Base-by-base conservation (phyloP, 2,329 filamentous ascomycete genomes). In the Aspergillus versicolor region DNA sequence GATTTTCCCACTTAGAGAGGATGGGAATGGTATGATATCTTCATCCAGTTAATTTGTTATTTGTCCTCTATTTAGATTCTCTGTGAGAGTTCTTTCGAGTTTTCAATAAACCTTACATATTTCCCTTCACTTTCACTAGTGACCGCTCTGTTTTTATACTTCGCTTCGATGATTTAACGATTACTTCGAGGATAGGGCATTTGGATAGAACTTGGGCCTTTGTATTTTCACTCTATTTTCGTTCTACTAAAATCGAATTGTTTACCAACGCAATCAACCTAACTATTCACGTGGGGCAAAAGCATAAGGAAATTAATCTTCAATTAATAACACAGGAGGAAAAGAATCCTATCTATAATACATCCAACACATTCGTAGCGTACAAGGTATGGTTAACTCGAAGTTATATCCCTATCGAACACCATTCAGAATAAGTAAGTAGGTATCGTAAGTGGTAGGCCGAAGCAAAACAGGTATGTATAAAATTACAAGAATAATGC, bases 41-140 rank as follows among this genome's bases (percentile, higher is more conserved):
- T 22, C 38, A 13, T 44, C 11, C 27, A 49, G 52, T 48, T 55
- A 34, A 37, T 42, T 48, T 55, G n/a, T n/a, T 47, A 27, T 44
- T 37, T 57, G 15, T 34, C 30, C 12, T 42, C 52, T 48, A 34
- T 11, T 57, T 52, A 22, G 40, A 46, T 51, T 51, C 54, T 38
- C 27, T 54, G 40, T 43, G 21, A 50, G 50, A 46, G n/a, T 52
- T 32, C 7, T 32, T 47, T 34, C n/a, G 7, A 24, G 37, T 17
- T 44, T 43, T 38, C 17, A 55, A 55, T 55, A 43, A 50, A 55
- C 45, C n/a, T 15, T 47, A 43, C 48, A 44, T 38, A 24, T 38
- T 38, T 54, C 42, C n/a, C 15, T 30, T 9, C 27, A 30, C 27
- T 11, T 11, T 9, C 8, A 30, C 27, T 30, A 30, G 27, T 30